Evolutionary conservation across 2,329 filamentous ascomycete genomes (phyloP).

Genomic region (Orbilia quercus): DNA sequence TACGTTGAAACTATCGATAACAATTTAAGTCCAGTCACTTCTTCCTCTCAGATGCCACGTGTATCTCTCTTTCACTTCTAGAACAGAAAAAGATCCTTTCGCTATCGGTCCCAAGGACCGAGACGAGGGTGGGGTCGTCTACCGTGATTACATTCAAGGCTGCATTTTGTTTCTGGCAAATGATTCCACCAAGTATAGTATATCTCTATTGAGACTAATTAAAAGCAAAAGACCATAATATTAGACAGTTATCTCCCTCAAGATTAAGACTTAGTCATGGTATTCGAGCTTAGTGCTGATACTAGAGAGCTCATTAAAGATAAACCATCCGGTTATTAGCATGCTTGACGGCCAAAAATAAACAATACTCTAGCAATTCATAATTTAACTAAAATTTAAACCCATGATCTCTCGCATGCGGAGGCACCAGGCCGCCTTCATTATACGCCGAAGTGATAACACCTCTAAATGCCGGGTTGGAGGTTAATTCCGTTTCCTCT

Average conservation of each 20-base stretch:
- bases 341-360: background rate
- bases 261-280: too few relatives aligned
- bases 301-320: background rate
- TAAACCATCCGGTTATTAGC: background rate
- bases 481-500: constrained; percentile 12
- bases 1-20: background rate
- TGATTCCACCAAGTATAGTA: background rate
- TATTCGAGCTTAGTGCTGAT: too few relatives aligned
- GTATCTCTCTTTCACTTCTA: background rate
- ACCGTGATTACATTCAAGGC: background rate
- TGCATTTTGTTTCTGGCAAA: background rate
- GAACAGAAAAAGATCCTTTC: background rate
- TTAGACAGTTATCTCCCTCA: too few relatives aligned
- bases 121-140: background rate
- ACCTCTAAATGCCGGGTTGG: constrained; percentile 20
- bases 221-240: too few relatives aligned
- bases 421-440: constrained; percentile 32
- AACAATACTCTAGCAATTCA: background rate
- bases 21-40: too few relatives aligned
- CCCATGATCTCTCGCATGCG: constrained; percentile 31
- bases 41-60: background rate
- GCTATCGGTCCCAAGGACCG: constrained; percentile 3
- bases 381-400: constrained; percentile 21
- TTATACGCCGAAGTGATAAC: constrained; percentile 21
- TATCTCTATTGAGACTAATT: too few relatives aligned